Base-by-base conservation (phyloP, 768 basidiomycete species). In the Thelephora ganbajun region DNA sequence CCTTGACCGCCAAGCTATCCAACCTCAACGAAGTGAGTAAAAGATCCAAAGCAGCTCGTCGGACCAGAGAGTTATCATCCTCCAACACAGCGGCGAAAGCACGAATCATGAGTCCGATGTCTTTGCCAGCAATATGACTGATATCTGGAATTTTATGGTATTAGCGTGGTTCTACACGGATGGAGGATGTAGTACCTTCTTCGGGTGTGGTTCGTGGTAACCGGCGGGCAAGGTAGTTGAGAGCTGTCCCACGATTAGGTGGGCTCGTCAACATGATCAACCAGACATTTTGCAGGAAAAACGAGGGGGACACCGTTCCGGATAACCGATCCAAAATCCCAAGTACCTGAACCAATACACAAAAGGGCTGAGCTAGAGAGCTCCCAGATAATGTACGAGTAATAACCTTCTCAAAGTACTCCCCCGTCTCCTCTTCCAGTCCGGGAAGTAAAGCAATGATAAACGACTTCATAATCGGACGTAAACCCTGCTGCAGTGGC, bases 231-330 rank as follows among this genome's bases (percentile, higher is more conserved):
- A 99, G 76, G 60, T 90, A 91, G 61, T 87, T 93, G 23, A 98
- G 68, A 0, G 92, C 80, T 0, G 90, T 83, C 23, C 86, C 83
- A 36, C 96, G 80, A 14, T 85, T 81, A 19, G 81, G 73, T 0
- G 92, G 83, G 11, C 86, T 82, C 0, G 93, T 96, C 47, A 97
- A 70, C 76, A 98, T 86, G 43, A 87, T 76, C 30, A 98, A 71
- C 86, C 93, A 97, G 33, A 98, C 71, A 53, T 92, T 97, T 62
- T 97, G 92, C 58, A 94, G 77, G 69, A 97, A 97, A 68, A 96
- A 94, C 0, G 86, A 74, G 0, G 77, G 78, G 2, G 88, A 82
- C 14, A 97, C 83, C 0, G 88, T 82, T 41, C 78, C 80, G 2
- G 92, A 88, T 1, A 98, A 64, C 33, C 76, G 73, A 61, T 92